Evolutionary conservation across 257 asterid genomes (phyloP).

Genomic region (Lantana camara): DNA sequence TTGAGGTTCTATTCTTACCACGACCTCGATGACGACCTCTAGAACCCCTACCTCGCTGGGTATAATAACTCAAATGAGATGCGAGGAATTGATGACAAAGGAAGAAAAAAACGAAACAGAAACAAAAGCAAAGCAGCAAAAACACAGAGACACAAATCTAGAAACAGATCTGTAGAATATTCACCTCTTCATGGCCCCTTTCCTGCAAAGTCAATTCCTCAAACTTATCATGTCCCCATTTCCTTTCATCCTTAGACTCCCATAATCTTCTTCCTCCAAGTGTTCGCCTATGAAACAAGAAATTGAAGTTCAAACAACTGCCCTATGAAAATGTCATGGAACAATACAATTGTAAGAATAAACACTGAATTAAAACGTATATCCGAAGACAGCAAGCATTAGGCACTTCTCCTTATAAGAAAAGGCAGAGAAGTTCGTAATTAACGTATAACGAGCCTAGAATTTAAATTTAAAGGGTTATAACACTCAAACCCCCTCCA

Average conservation of each 20-base stretch:
- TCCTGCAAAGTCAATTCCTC: constrained; percentile 82
- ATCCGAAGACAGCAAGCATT: not conserved
- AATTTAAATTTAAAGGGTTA: not conserved
- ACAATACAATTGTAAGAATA: not conserved
- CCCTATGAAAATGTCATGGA: too few species aligned
- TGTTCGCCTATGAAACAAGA: constrained; percentile 59
- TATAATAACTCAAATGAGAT: constrained; percentile 25
- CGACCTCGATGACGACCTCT: constrained; percentile 82
- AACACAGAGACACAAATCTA: not conserved
- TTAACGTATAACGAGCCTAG: not conserved
- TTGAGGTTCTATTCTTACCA: constrained; percentile 63
- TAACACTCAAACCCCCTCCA: too few species aligned
- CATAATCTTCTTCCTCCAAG: constrained; percentile 90
- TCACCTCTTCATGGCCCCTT: constrained; percentile 73
- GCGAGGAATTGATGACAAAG: constrained; percentile 10
- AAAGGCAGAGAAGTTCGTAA: not conserved
- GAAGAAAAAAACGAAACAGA: constrained; percentile 1
- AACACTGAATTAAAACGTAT: not conserved
- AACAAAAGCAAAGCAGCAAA: not conserved
- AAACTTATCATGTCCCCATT: constrained; percentile 99
- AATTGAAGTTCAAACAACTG: not conserved
- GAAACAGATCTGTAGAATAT: constrained; percentile 21
- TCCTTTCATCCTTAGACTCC: constrained; percentile 92
- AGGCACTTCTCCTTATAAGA: not conserved
- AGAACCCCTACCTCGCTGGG: constrained; percentile 70